phyloP scores from a whole-genome alignment of 768 basidiomycete species.

The Boletus reticuloceps region DNA sequence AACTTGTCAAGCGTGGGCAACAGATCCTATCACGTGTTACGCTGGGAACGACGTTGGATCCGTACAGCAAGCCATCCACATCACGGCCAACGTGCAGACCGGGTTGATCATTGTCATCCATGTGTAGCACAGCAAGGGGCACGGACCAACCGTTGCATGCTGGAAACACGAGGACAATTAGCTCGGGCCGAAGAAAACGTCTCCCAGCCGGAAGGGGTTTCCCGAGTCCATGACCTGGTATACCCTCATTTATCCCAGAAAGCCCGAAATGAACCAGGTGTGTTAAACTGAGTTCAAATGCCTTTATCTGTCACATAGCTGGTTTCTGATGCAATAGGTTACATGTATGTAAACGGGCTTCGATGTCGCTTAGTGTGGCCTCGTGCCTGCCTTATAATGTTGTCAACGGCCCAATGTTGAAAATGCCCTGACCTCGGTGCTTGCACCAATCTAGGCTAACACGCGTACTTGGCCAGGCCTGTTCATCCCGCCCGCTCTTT shows the following conservation, averaged over 20 bases:
- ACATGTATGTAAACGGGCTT: slow-evolving; percentile 19
- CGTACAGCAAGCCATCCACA: slow-evolving; percentile 7
- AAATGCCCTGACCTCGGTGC: slow-evolving; percentile 19
- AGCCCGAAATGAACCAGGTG: slow-evolving; percentile 27
- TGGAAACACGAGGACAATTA: slow-evolving; percentile 29
- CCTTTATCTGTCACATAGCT: slow-evolving; percentile 13
- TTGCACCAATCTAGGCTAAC: slow-evolving; percentile 25
- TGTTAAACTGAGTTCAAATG: slow-evolving; percentile 19
- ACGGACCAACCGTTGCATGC: slow-evolving; percentile 7
- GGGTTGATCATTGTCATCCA: neutral
- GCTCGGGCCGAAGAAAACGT: slow-evolving; percentile 15
- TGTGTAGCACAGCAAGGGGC: slow-evolving; percentile 9
- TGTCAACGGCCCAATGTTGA: slow-evolving; percentile 19
- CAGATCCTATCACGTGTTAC: neutral
- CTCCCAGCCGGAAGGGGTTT: slow-evolving; percentile 8
- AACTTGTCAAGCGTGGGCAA: too few relatives aligned
- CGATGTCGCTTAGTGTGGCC: slow-evolving; percentile 33
- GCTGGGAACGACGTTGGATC: neutral
- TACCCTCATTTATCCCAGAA: slow-evolving; percentile 20
- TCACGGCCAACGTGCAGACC: slow-evolving; percentile 9
- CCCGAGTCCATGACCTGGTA: slow-evolving; percentile 3
- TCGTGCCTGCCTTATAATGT: slow-evolving; percentile 36
- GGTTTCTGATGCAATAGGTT: slow-evolving; percentile 13
- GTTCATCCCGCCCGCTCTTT: slow-evolving; percentile 16
- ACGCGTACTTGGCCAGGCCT: slow-evolving; percentile 31